A percentile compares a stretch with the other conserved stretches of the same genome.
Conservation (phyloP, 2,329 filamentous ascomycete genomes). For the Aureobasidium uvarum region DNA sequence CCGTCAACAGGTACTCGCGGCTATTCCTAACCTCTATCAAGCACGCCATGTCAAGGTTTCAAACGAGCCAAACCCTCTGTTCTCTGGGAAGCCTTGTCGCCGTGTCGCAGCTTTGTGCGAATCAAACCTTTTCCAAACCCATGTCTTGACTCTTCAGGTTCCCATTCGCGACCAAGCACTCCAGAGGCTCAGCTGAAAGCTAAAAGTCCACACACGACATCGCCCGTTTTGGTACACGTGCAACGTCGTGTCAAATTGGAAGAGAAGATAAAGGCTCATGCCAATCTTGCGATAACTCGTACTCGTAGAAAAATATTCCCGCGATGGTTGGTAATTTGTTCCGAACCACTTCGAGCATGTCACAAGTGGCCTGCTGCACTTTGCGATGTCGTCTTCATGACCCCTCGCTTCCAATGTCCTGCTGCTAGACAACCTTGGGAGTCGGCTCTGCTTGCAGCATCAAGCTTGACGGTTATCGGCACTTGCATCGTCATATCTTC, state of each 20-base stretch:
- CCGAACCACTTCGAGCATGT: not conserved
- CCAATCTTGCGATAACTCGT: not conserved
- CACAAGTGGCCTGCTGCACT: not conserved
- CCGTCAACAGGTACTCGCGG: conserved; percentile 14
- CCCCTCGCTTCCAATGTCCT: not conserved
- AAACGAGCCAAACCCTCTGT: conserved; percentile 4
- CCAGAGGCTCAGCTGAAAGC: conserved; percentile 20
- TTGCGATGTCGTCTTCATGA: not conserved
- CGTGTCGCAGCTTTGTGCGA: conserved; percentile 1
- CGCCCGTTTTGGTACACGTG: conserved; percentile 13
- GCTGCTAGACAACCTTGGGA: not conserved
- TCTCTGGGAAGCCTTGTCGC: not conserved
- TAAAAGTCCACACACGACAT: conserved; percentile 19
- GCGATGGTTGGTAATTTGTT: not conserved
- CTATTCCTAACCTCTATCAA: conserved; percentile 6
- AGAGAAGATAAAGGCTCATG: not conserved
- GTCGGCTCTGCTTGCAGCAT: conserved; percentile 2
- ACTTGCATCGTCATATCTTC: conserved; percentile 12
- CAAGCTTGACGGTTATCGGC: conserved; percentile 17
- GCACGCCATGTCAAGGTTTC: conserved; percentile 25
- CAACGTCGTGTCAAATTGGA: conserved; percentile 17
- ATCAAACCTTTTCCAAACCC: conserved; percentile 19
- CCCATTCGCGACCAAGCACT: conserved; percentile 20
- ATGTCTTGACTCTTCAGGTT: not conserved
- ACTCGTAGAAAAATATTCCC: not conserved